Evolutionary conservation across 306 rosid species (phyloP).

Genomic region (Myrica gale): DNA sequence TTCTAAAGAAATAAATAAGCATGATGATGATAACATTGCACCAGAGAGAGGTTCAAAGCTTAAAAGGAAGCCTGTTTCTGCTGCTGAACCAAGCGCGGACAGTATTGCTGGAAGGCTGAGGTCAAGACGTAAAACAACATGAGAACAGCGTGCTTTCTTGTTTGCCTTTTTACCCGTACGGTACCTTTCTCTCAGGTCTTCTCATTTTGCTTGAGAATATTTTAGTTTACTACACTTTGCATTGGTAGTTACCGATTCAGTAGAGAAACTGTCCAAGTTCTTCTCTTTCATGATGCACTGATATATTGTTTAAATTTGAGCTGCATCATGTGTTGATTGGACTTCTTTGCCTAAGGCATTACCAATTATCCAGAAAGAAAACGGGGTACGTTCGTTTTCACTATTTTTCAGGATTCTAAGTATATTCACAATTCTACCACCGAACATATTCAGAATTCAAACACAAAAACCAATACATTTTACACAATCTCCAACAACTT

Average conservation of each 20-base stretch:
- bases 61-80: slow-evolving; percentile 23
- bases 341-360: no score
- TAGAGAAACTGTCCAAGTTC: no score
- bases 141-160: slow-evolving; percentile 3
- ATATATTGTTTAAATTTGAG: no score
- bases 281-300: no score
- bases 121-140: slow-evolving; percentile 39
- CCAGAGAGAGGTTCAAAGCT: slow-evolving; percentile 13
- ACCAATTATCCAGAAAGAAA: no score
- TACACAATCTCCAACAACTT: no score
- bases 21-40: slow-evolving; percentile 8
- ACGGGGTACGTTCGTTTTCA: no score
- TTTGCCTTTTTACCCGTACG: neutral
- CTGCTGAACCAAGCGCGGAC: slow-evolving; percentile 28
- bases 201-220: neutral
- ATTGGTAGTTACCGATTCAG: neutral
- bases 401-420: no score
- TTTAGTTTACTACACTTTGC: neutral
- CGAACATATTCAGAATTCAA: no score
- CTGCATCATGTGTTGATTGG: no score
- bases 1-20: neutral
- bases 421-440: no score
- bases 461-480: no score
- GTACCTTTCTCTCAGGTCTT: neutral
- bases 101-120: slow-evolving; percentile 52